Conservation (phyloP, 1,284 basidiomycete genomes). For the Ustilago loliicola region DNA sequence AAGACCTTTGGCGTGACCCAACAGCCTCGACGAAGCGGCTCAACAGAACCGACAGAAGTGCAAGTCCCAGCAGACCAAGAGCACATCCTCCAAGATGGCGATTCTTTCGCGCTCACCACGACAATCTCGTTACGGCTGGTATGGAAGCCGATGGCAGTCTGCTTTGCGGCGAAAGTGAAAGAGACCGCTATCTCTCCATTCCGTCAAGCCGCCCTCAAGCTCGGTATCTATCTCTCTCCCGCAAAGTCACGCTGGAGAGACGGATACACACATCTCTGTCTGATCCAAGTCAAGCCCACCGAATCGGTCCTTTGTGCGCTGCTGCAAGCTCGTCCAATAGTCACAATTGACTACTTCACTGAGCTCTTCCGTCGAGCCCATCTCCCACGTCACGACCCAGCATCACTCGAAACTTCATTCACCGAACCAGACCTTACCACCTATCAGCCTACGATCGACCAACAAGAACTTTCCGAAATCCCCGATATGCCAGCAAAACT, state of each 20-base stretch:
- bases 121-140: conserved; percentile 49
- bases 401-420: conserved; percentile 46
- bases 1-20: conserved; percentile 36
- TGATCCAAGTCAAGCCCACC: conserved; percentile 48
- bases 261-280: conserved; percentile 53
- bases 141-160: conserved; percentile 44
- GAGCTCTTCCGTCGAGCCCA: conserved; percentile 48
- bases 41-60: conserved; percentile 25
- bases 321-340: conserved; percentile 35
- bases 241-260: conserved; percentile 45
- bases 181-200: conserved; percentile 32
- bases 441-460: conserved; percentile 41
- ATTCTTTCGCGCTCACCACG: conserved; percentile 46
- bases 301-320: conserved; percentile 46
- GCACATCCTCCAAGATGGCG: conserved; percentile 32
- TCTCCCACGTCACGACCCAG: conserved; percentile 37
- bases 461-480: conserved; percentile 37
- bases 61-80: conserved; percentile 36
- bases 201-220: conserved; percentile 15
- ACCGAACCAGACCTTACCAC: conserved; percentile 28
- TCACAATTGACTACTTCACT: conserved; percentile 44
- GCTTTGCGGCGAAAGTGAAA: conserved; percentile 47
- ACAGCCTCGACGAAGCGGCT: conserved; percentile 3
- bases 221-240: conserved; percentile 45
- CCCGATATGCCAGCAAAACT: conserved; percentile 29